A percentile compares a stretch with the other conserved stretches of the same genome.
Conservation (phyloP, 805 yeast species). For the Saccharomycopsis javanensis region DNA sequence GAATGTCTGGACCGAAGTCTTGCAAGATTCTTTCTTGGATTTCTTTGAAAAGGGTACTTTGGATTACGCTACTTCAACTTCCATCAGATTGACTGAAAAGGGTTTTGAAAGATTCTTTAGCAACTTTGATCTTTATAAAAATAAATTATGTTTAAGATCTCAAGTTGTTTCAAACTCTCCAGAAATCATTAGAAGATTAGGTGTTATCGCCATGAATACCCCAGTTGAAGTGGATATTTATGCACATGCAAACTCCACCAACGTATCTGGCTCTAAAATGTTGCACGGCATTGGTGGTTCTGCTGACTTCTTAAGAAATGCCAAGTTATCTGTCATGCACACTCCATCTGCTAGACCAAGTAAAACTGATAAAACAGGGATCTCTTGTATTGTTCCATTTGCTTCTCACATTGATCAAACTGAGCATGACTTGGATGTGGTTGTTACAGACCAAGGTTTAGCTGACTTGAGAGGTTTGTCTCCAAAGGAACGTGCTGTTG, state of each 20-base stretch:
- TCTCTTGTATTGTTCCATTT: slow-evolving; percentile 93
- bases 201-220: slow-evolving; percentile 98
- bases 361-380: slow-evolving; percentile 88
- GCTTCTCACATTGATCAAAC: slow-evolving; percentile 95
- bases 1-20: slow-evolving; percentile 96
- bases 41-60: slow-evolving; percentile 89
- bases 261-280: slow-evolving; percentile 95
- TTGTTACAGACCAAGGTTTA: slow-evolving; percentile 93
- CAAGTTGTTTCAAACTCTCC: slow-evolving; percentile 96
- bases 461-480: slow-evolving; percentile 94
- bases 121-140: slow-evolving; percentile 79
- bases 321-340: slow-evolving; percentile 95
- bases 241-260: slow-evolving; percentile 97
- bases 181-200: slow-evolving; percentile 90
- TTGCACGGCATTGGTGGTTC: slow-evolving; percentile 97
- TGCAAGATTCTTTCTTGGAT: slow-evolving; percentile 95
- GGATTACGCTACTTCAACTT: slow-evolving; percentile 91
- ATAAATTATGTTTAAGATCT: slow-evolving; percentile 82
- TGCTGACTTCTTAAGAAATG: slow-evolving; percentile 93
- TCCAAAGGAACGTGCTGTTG: slow-evolving; percentile 88
- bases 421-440: slow-evolving; percentile 89
- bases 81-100: slow-evolving; percentile 81
- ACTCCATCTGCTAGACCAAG: slow-evolving; percentile 94
- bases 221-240: slow-evolving; percentile 98
- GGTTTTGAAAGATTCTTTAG: slow-evolving; percentile 84